phyloP scores from a whole-genome alignment of 805 yeast genomes.

The Wickerhamiella allomyrinae region DNA sequence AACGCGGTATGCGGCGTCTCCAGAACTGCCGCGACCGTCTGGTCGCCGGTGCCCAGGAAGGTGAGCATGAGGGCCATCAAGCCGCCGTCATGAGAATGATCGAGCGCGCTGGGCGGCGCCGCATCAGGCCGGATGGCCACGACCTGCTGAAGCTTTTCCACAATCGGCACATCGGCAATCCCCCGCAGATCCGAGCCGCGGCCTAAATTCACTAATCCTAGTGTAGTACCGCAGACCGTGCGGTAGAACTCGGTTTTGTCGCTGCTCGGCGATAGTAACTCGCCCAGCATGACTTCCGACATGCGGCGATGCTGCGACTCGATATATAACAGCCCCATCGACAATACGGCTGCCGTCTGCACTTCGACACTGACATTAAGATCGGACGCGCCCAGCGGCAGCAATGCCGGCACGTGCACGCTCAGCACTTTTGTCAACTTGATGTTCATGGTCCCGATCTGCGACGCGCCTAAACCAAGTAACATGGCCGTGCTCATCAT shows the following conservation, averaged over 20 bases:
- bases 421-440: conserved; percentile 81
- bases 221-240: conserved; percentile 73
- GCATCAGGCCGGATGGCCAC: conserved; percentile 42
- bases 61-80: conserved; percentile 61
- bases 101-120: conserved; percentile 47
- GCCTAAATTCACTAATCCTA: conserved; percentile 76
- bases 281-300: conserved; percentile 65
- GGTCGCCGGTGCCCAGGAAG: conserved; percentile 52
- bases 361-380: conserved; percentile 69
- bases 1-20: conserved; percentile 45
- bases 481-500: conserved; percentile 75
- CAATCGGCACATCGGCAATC: conserved; percentile 43
- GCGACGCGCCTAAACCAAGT: conserved; percentile 86
- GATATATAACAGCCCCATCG: conserved; percentile 72
- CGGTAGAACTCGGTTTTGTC: conserved; percentile 66
- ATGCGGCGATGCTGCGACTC: conserved; percentile 72
- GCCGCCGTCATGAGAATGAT: conserved; percentile 48
- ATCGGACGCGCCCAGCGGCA: conserved; percentile 85
- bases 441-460: conserved; percentile 66
- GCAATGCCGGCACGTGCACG: conserved; percentile 80
- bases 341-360: conserved; percentile 83
- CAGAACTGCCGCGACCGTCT: conserved; percentile 44
- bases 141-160: conserved; percentile 42
- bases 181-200: conserved; percentile 49
- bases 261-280: conserved; percentile 30